These are phyloP conservation scores for Schrenkiella parvula DNA, from an alignment of 345 rosid genomes.

Conservation along the genomic window DNA sequence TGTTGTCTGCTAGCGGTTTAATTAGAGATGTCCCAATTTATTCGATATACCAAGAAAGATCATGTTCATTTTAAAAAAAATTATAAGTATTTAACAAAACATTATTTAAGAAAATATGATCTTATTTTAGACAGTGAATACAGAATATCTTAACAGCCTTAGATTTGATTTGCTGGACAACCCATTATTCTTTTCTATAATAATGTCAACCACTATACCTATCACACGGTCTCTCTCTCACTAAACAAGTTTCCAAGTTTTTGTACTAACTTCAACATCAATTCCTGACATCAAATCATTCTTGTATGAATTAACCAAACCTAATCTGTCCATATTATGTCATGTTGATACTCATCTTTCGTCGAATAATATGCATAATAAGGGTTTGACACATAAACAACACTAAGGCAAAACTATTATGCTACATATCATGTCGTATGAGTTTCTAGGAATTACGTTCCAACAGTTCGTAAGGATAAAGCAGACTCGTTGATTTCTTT, in stretches of 20 bases:
- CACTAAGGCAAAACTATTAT: neutral
- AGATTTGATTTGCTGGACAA: constrained; percentile 26
- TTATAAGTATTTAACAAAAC: neutral
- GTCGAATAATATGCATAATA: neutral
- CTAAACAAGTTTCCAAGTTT: constrained; percentile 10
- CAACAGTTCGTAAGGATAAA: neutral
- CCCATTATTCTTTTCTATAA: constrained; percentile 1
- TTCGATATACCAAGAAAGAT: neutral
- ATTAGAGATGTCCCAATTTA: neutral
- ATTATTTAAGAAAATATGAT: neutral
- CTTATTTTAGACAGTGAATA: neutral
- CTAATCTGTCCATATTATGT: neutral
- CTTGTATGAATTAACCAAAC: neutral
- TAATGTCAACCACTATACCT: neutral
- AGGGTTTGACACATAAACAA: neutral
- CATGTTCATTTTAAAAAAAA: too few relatives aligned
- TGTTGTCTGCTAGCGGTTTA: constrained; percentile 11
- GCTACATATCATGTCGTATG: neutral
- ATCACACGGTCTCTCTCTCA: constrained; percentile 16
- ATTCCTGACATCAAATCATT: neutral
- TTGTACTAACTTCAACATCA: constrained; percentile 7
- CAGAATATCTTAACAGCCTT: constrained; percentile 15
- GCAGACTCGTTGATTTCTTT: neutral
- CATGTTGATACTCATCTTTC: neutral
- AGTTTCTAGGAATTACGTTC: neutral